Evolutionary conservation across 306 rosid genomes (phyloP), one percentile per base, ranked within the genome.

Genomic region (Cucurbita pepo): DNA sequence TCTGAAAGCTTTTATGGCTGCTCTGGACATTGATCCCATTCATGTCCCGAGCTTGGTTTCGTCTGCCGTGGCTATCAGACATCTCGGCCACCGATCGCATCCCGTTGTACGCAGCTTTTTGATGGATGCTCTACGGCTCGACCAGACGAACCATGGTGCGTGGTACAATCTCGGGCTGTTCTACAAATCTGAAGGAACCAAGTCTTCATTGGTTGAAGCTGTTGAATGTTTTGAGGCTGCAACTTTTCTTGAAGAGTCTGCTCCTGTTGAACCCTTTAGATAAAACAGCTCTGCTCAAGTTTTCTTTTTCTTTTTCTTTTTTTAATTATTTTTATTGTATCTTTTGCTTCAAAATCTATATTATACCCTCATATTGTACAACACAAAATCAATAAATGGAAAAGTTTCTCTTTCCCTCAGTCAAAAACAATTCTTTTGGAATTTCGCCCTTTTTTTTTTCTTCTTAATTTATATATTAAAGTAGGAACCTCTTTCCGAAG

Each of bases 161-260:
- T 95, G 97, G 97, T 84, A 89, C 79, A 88, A 88, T 79, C 96
- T 95, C 45, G 99, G 96, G 55, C 79, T 89, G 72, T 77, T 84
- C 51, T 79, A 84, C 82, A 79, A 88, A 76, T 76, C 82, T 19
- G 82, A 81, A 77, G 92, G 87, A 5, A 72, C 81, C 48, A 59
- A 53, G 53, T 76, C 90, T n/a, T 83, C 92, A 14, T 72, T 79
- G 54, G 72, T 48, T 8, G 96, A 91, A 80, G 97, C 96, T 6
- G 51, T 82, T 1, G 97, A 89, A 60, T 94, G 91, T 63, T 94
- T 94, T 41, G 85, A 89, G 84, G 95, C 91, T 78, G 95, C 96
- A 56, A 21, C 83, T 52, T 63, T 62, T 79, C 92, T 94, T 77
- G 87, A 91, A 81, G 95, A 94, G 61, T 75, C 95, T 78, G 84